Percentiles rank a stretch among this genome's conserved stretches.
These are phyloP conservation scores for Boechera divaricarpa DNA, from an alignment of 345 rosid genomes.

Conservation along the genomic window DNA sequence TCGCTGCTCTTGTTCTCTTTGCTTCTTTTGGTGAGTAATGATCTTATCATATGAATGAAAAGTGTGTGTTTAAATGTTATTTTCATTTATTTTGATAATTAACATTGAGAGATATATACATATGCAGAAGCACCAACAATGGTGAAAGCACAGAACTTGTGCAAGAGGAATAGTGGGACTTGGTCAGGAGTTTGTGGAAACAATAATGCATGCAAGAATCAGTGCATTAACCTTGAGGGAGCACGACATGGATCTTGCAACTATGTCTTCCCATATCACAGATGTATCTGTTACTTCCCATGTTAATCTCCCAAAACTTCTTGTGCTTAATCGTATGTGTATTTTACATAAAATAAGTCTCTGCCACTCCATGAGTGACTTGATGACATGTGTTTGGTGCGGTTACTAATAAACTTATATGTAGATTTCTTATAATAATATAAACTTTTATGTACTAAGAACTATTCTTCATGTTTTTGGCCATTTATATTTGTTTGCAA, in stretches of 20 bases:
- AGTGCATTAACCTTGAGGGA: constrained; percentile 45
- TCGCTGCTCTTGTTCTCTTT: constrained; percentile 5
- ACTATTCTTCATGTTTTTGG: too few relatives aligned
- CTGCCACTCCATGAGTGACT: not conserved
- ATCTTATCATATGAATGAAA: not conserved
- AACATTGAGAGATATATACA: not conserved
- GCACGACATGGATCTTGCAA: constrained; percentile 15
- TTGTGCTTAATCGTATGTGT: not conserved
- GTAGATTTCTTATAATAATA: too few relatives aligned
- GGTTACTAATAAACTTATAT: too few relatives aligned
- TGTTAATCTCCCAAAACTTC: not conserved
- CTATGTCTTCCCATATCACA: not conserved
- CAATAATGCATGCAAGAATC: not conserved
- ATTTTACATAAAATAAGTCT: constrained; percentile 5
- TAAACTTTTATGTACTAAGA: too few relatives aligned
- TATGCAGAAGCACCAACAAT: not conserved
- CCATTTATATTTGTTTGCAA: too few relatives aligned
- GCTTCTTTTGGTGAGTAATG: constrained; percentile 13
- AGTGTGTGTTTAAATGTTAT: not conserved
- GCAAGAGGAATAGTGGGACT: not conserved
- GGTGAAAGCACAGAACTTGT: constrained; percentile 8
- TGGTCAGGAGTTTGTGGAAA: not conserved
- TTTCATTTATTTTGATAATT: not conserved
- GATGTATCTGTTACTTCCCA: not conserved
- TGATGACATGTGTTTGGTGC: constrained; percentile 6